phyloP scores from a whole-genome alignment of 371 early-diverging fungal genomes.

The Lichtheimia hyalospora region DNA sequence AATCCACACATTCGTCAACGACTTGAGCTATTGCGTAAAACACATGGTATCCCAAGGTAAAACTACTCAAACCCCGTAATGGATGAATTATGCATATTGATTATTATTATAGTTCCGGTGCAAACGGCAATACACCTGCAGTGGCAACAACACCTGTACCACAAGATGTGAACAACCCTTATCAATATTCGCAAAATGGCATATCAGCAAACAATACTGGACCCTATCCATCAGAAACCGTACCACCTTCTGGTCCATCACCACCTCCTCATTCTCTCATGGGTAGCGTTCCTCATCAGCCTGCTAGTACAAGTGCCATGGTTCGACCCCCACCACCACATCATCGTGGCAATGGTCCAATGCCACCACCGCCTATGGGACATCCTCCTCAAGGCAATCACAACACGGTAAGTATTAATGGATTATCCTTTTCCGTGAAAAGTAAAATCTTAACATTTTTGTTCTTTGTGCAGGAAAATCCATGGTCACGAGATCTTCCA shows the following conservation, averaged over 20 bases:
- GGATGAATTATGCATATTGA: background rate
- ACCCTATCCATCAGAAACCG: conserved; percentile 7
- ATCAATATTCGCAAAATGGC: conserved; percentile 31
- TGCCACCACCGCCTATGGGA: too few relatives aligned
- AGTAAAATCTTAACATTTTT: background rate
- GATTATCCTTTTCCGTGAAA: background rate
- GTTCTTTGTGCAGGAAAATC: too few relatives aligned
- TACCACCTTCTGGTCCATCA: background rate
- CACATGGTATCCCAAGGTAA: conserved; percentile 8
- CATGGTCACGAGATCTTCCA: conserved; percentile 37
- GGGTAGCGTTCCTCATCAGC: background rate
- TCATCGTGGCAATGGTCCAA: too few relatives aligned
- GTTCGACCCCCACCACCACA: too few relatives aligned
- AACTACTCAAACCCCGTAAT: background rate
- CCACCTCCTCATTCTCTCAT: conserved; percentile 1
- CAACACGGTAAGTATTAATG: background rate
- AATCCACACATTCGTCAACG: conserved; percentile 71
- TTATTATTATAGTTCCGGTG: background rate
- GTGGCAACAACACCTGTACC: conserved; percentile 49
- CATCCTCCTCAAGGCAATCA: background rate
- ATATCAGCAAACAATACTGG: background rate
- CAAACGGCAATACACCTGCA: conserved; percentile 6
- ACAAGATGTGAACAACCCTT: conserved; percentile 59
- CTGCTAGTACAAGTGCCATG: too few relatives aligned
- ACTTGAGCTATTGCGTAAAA: conserved; percentile 35